These are phyloP conservation scores for Candida pseudofarinosa DNA, from an alignment of 805 yeast species.

Conservation along the genomic window DNA sequence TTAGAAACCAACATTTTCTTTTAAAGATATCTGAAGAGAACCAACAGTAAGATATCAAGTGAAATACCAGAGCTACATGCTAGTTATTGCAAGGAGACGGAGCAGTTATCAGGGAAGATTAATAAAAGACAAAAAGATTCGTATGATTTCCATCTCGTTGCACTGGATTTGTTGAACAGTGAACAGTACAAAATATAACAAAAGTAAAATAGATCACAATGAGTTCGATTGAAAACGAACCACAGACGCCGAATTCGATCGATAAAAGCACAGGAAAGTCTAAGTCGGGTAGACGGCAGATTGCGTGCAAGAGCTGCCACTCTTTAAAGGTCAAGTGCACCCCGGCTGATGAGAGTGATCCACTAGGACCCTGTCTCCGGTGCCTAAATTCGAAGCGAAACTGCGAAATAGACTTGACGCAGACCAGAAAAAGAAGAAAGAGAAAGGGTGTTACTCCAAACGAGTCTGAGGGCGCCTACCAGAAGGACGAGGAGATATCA, in stretches of 20 bases:
- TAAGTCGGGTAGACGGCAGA: slow-evolving; percentile 34
- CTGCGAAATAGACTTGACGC: slow-evolving; percentile 67
- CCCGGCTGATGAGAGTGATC: slow-evolving; percentile 58
- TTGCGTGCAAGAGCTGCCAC: slow-evolving; percentile 75
- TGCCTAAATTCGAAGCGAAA: slow-evolving; percentile 59
- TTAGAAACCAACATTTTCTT: background rate
- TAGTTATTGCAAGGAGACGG: too few relatives aligned
- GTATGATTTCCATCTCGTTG: too few relatives aligned
- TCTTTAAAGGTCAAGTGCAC: slow-evolving; percentile 79
- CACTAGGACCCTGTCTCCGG: slow-evolving; percentile 65
- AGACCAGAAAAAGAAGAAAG: slow-evolving; percentile 48
- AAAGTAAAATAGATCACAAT: too few relatives aligned
- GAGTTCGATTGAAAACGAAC: background rate
- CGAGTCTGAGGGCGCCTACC: slow-evolving; percentile 4
- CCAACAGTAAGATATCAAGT: too few relatives aligned
- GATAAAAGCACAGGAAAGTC: background rate
- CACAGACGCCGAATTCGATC: background rate
- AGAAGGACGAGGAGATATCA: slow-evolving; percentile 9
- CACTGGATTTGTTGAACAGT: too few relatives aligned
- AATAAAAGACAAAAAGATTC: too few relatives aligned
- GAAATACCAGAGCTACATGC: too few relatives aligned
- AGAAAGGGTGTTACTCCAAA: slow-evolving; percentile 21
- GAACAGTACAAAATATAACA: too few relatives aligned
- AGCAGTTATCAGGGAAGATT: too few relatives aligned
- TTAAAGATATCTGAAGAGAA: too few relatives aligned